phyloP scores from a whole-genome alignment of 352 stramenopile genomes.

The Vaucheria bursata region DNA sequence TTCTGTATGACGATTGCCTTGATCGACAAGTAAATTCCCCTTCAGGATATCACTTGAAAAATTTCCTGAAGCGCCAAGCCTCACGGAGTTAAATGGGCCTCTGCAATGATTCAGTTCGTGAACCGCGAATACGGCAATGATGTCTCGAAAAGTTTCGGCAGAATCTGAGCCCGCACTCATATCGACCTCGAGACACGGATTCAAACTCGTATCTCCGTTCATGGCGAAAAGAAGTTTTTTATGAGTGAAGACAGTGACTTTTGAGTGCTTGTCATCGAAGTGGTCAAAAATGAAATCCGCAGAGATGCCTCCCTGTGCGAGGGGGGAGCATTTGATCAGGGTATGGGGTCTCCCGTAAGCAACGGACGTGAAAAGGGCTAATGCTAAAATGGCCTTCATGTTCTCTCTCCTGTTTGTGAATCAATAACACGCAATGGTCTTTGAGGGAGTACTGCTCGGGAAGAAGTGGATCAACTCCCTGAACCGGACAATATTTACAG shows the following conservation, averaged over 20 bases:
- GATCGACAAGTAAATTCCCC: constrained; percentile 1
- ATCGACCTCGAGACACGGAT: background rate
- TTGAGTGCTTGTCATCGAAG: constrained; percentile 1
- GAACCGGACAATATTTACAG: too few species aligned
- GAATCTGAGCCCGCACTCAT: background rate
- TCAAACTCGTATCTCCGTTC: background rate
- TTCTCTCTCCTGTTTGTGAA: background rate
- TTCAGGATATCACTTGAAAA: background rate
- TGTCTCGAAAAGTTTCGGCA: background rate
- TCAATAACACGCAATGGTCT: too few species aligned
- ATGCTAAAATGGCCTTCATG: background rate
- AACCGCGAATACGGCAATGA: background rate
- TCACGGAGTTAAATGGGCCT: background rate
- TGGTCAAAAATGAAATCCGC: background rate
- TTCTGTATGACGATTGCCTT: background rate
- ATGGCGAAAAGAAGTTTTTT: background rate
- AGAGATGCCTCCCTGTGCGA: background rate
- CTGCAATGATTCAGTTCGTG: background rate
- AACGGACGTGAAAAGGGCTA: background rate
- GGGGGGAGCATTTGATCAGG: background rate
- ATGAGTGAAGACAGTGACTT: background rate
- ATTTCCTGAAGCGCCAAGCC: background rate
- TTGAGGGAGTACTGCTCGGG: too few species aligned
- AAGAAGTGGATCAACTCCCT: too few species aligned
- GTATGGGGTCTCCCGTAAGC: background rate